Percentiles rank a stretch among this genome's conserved stretches.
These are phyloP conservation scores for Chalciporus pseudorubinellus DNA, from an alignment of 768 basidiomycete species.

Conservation along the genomic window DNA sequence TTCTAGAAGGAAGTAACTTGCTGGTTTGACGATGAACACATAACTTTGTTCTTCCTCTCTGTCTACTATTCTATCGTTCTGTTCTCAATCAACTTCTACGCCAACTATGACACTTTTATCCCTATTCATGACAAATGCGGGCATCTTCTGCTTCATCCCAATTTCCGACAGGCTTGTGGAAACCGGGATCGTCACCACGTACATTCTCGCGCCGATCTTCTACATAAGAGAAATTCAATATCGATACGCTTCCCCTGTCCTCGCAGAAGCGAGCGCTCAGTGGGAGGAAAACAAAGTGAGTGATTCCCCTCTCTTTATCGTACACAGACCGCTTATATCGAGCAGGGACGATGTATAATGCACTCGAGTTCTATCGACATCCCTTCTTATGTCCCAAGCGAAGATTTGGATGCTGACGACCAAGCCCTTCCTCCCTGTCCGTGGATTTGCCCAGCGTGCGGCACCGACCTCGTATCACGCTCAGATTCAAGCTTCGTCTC, in stretches of 20 bases:
- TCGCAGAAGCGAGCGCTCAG: not conserved
- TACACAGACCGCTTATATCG: not conserved
- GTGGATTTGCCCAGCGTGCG: not conserved
- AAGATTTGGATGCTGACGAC: not conserved
- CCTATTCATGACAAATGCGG: slow-evolving; percentile 21
- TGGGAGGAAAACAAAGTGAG: slow-evolving; percentile 7
- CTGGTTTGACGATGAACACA: no score
- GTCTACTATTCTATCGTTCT: not conserved
- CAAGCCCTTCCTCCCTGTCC: not conserved
- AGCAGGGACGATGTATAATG: slow-evolving; percentile 1
- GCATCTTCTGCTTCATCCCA: slow-evolving; percentile 26
- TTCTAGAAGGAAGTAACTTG: no score
- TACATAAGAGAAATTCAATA: not conserved
- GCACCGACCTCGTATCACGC: not conserved
- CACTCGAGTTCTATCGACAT: not conserved
- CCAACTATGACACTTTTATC: slow-evolving; percentile 22
- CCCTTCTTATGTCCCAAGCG: not conserved
- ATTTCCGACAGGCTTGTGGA: slow-evolving; percentile 25
- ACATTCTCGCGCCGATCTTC: not conserved
- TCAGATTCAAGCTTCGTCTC: not conserved
- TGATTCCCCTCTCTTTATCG: not conserved
- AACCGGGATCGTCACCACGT: slow-evolving; percentile 17
- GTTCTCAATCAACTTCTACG: not conserved
- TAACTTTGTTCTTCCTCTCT: not conserved
- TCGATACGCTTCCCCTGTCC: not conserved